Conservation (phyloP, 2,329 filamentous ascomycete genomes). For the Clonostachys sp. region DNA sequence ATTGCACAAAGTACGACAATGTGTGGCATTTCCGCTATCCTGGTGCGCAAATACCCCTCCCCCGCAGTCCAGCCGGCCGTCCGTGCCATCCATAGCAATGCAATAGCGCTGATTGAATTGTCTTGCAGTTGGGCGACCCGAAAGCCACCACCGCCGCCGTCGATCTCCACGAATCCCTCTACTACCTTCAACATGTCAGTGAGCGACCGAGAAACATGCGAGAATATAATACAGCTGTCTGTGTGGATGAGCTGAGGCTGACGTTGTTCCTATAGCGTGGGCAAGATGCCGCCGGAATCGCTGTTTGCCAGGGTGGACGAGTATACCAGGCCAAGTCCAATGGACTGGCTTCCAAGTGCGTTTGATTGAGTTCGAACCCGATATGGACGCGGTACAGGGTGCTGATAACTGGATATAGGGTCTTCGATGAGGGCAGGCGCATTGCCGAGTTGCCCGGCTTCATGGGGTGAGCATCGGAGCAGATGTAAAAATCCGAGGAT, state of each 20-base stretch:
- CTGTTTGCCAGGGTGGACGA: slow-evolving; percentile 71
- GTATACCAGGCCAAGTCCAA: slow-evolving; percentile 90
- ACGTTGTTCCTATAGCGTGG: slow-evolving; percentile 50
- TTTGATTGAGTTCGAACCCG: not conserved
- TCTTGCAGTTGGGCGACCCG: slow-evolving; percentile 15
- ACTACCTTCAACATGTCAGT: slow-evolving; percentile 55
- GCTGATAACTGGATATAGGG: slow-evolving; percentile 35
- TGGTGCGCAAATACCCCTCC: not conserved
- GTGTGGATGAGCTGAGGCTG: too few species aligned
- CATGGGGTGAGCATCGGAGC: slow-evolving; percentile 52
- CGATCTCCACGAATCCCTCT: slow-evolving; percentile 64
- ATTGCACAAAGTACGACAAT: not conserved
- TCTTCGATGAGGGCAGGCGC: slow-evolving; percentile 76
- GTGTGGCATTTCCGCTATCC: not conserved
- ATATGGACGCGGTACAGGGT: not conserved
- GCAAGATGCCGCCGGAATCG: slow-evolving; percentile 85
- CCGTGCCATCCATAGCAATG: not conserved
- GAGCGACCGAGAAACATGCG: not conserved
- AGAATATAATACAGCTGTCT: not conserved
- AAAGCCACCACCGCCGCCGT: slow-evolving; percentile 43
- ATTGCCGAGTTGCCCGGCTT: slow-evolving; percentile 60
- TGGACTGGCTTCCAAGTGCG: slow-evolving; percentile 73
- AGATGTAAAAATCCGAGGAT: too few species aligned
- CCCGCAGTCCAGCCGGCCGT: not conserved
- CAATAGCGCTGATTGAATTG: not conserved